Percentiles rank a stretch among this genome's conserved stretches.
Conservation (phyloP, 495 filamentous ascomycete genomes). For the Sphaerosporella brunnea region DNA sequence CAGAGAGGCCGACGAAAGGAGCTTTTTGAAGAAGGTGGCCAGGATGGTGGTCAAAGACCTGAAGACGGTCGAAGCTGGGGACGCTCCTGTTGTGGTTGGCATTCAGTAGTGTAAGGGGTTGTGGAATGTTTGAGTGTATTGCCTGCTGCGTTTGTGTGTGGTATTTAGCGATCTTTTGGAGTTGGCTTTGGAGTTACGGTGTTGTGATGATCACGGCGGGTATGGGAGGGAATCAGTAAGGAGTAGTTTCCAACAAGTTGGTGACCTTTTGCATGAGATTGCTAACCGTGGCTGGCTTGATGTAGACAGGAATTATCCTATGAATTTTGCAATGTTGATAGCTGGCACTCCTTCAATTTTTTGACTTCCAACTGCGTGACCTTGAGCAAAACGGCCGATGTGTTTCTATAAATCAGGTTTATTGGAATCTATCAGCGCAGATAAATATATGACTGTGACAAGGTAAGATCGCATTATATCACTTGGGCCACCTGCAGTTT, state of each 20-base stretch:
- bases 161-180: neutral
- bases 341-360: too few species aligned
- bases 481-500: too few species aligned
- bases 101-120: neutral
- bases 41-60: slow-evolving; percentile 56
- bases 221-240: neutral
- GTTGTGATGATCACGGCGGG: neutral
- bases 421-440: neutral
- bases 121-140: neutral
- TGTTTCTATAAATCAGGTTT: neutral
- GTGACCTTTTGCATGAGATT: neutral
- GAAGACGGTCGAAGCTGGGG: slow-evolving; percentile 28
- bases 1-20: slow-evolving; percentile 58
- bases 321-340: too few species aligned
- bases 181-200: neutral
- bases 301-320: neutral
- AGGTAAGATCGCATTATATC: too few species aligned
- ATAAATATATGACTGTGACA: neutral
- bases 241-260: neutral
- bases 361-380: neutral
- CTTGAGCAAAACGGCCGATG: neutral
- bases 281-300: neutral
- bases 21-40: slow-evolving; percentile 69
- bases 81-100: neutral
- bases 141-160: neutral